Conservation (phyloP, 805 yeast genomes). For the Saturnispora mendoncae region DNA sequence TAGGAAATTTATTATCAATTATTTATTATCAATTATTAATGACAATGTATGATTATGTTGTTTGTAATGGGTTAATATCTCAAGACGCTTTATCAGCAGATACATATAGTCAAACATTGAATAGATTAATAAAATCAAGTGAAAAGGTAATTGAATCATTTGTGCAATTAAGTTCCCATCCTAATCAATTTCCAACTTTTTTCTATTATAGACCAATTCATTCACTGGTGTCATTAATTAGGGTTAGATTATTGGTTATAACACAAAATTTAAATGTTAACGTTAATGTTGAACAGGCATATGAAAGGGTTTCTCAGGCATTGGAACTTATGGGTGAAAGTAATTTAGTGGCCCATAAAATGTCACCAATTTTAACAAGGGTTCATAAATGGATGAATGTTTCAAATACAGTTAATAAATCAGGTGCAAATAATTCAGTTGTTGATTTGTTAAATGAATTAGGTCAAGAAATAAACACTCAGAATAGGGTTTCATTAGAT, state of each 20-base stretch:
- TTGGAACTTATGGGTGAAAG: constrained; percentile 18
- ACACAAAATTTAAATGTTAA: constrained; percentile 31
- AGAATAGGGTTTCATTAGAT: no score
- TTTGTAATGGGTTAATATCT: constrained; percentile 31
- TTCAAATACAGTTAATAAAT: constrained; percentile 31
- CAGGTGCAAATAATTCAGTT: constrained; percentile 50
- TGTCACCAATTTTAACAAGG: constrained; percentile 29
- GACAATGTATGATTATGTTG: constrained; percentile 44
- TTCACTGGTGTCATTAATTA: constrained; percentile 39
- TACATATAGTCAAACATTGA: constrained; percentile 32
- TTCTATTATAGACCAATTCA: constrained; percentile 47
- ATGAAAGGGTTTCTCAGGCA: constrained; percentile 22
- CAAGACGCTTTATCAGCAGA: constrained; percentile 24
- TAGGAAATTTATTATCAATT: constrained; percentile 33
- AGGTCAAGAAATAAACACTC: constrained; percentile 33
- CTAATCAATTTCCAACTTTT: constrained; percentile 39
- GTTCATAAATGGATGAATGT: constrained; percentile 34
- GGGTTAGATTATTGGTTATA: constrained; percentile 38
- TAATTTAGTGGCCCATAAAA: constrained; percentile 28
- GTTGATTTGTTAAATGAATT: constrained; percentile 44
- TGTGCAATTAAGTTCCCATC: constrained; percentile 32
- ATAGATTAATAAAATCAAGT: constrained; percentile 36
- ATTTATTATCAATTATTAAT: constrained; percentile 43
- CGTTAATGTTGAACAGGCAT: constrained; percentile 28
- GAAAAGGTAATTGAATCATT: constrained; percentile 40